Evolutionary conservation across 148 eudicot genomes (phyloP).

Genomic region (Tetragonia tetragonoides): DNA sequence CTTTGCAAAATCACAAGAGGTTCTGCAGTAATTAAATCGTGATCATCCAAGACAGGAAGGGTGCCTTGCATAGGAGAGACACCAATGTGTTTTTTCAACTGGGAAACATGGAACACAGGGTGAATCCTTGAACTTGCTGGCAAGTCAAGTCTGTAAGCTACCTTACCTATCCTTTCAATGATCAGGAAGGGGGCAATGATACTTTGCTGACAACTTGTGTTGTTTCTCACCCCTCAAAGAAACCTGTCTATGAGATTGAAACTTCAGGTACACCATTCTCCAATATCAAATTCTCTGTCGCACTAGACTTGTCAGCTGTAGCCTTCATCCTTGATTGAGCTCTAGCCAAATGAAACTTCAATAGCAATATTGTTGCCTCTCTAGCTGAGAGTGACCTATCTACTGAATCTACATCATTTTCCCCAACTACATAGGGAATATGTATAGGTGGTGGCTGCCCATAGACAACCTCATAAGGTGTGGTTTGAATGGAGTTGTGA

Average conservation of each 20-base stretch:
- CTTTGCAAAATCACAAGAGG: no score
- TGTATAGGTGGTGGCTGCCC: neutral
- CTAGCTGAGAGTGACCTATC: no score
- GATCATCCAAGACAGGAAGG: no score
- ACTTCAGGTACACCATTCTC: neutral
- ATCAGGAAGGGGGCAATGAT: neutral
- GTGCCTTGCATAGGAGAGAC: no score
- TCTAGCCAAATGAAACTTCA: neutral
- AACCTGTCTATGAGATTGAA: neutral
- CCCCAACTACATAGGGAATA: neutral
- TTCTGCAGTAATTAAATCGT: no score
- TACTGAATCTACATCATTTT: no score
- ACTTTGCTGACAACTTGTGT: neutral
- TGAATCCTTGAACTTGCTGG: neutral
- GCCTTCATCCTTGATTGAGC: neutral
- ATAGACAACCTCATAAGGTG: neutral
- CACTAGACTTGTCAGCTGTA: neutral
- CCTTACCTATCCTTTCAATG: neutral
- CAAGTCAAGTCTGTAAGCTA: neutral
- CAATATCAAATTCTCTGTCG: no score
- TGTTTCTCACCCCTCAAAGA: neutral
- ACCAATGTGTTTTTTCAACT: neutral
- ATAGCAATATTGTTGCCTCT: no score
- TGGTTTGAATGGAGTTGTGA: neutral
- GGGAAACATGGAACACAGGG: neutral